Evolutionary conservation across 352 stramenopile genomes (phyloP).

Genomic region (Aphanomyces stellatus): DNA sequence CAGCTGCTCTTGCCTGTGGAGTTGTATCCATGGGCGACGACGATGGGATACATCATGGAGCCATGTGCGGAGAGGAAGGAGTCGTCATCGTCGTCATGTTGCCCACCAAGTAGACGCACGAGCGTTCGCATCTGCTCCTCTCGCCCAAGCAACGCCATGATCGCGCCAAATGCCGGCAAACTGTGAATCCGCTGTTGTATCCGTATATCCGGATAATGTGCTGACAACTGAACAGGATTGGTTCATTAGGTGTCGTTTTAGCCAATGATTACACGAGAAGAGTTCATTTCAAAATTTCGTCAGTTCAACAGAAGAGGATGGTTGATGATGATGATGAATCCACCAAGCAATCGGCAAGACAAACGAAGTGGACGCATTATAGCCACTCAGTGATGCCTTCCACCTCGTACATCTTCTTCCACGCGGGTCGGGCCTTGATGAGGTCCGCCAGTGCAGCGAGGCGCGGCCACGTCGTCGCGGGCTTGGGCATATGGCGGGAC

Average conservation of each 20-base stretch:
- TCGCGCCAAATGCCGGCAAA: too few relatives aligned
- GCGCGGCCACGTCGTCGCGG: not conserved
- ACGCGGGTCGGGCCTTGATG: not conserved
- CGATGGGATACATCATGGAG: constrained; percentile 36
- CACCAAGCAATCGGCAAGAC: too few relatives aligned
- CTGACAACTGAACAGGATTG: not conserved
- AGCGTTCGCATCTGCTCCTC: constrained; percentile 45
- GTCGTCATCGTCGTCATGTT: constrained; percentile 18
- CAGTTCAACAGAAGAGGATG: too few relatives aligned
- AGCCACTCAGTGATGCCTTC: constrained; percentile 3
- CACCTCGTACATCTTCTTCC: not conserved
- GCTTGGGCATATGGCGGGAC: not conserved
- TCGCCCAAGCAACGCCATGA: constrained; percentile 55
- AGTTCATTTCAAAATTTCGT: not conserved
- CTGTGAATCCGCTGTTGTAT: too few relatives aligned
- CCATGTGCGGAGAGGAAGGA: constrained; percentile 25
- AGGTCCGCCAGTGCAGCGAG: not conserved
- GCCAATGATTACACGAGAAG: not conserved
- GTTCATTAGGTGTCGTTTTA: not conserved
- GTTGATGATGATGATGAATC: not conserved
- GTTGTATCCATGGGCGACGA: constrained; percentile 62
- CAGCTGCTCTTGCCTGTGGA: constrained; percentile 67
- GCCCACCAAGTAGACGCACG: constrained; percentile 33
- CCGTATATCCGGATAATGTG: not conserved
- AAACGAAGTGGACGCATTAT: too few relatives aligned